A percentile compares a stretch with the other conserved stretches of the same genome.
Evolutionary conservation across 202 grass and related monocot genomes (phyloP).

Genomic region (Elaeis oleifera): DNA sequence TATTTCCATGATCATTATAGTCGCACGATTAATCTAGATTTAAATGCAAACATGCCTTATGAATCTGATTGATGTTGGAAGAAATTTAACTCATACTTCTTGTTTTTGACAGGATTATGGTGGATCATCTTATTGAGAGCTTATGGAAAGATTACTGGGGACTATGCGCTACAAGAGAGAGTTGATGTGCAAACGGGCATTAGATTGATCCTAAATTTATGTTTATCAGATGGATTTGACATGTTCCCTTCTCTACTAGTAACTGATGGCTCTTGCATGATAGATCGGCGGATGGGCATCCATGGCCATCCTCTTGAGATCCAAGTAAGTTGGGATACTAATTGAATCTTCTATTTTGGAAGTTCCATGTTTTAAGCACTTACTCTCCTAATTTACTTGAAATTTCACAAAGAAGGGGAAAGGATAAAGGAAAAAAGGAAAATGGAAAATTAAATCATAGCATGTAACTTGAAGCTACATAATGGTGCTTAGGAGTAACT

Average conservation of each 20-base stretch:
- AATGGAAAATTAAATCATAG: too few relatives aligned
- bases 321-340: constrained; percentile 47
- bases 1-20: neutral
- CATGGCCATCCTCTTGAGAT: constrained; percentile 99
- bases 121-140: constrained; percentile 99
- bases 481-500: too few relatives aligned
- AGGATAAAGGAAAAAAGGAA: too few relatives aligned
- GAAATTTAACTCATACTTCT: neutral
- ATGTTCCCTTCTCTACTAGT: constrained; percentile 98
- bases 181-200: constrained; percentile 95
- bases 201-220: constrained; percentile 75
- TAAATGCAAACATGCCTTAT: too few relatives aligned
- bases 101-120: constrained; percentile 64
- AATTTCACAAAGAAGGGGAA: too few relatives aligned
- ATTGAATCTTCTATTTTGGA: neutral
- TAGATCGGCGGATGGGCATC: constrained; percentile 96
- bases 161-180: constrained; percentile 76
- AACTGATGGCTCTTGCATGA: constrained; percentile 98
- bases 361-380: neutral
- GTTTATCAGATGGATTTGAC: constrained; percentile 91
- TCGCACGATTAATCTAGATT: neutral
- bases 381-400: too few relatives aligned
- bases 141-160: constrained; percentile 97
- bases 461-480: too few relatives aligned
- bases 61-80: too few relatives aligned